Percentiles rank a stretch among this genome's conserved stretches.
These are phyloP conservation scores for Sambucus nigra DNA, from an alignment of 129 eudicot genomes.

Conservation along the genomic window DNA sequence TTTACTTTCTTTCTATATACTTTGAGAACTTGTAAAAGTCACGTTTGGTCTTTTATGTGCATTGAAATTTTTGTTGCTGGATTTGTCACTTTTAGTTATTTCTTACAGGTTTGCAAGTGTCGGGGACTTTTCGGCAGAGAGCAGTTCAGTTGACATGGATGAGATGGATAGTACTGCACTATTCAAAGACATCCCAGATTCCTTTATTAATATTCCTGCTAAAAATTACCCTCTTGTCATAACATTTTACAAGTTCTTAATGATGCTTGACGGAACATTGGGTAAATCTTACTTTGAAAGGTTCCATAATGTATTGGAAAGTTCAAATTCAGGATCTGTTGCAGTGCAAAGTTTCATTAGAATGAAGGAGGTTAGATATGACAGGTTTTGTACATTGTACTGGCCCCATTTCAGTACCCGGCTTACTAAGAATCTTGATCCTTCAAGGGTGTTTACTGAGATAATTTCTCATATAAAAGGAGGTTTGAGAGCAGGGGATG, in stretches of 20 bases:
- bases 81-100: conserved; percentile 1
- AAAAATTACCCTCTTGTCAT: conserved; percentile 59
- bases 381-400: conserved; percentile 38
- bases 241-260: conserved; percentile 56
- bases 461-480: conserved; percentile 81
- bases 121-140: conserved; percentile 19
- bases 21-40: neutral
- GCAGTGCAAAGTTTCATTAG: conserved; percentile 36
- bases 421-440: conserved; percentile 42
- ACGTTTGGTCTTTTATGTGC: neutral
- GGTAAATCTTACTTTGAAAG: conserved; percentile 56
- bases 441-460: conserved; percentile 66
- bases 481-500: conserved; percentile 28
- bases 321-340: conserved; percentile 24
- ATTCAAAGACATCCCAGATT: conserved; percentile 42
- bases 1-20: neutral
- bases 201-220: conserved; percentile 36
- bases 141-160: conserved; percentile 19
- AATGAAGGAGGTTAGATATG: conserved; percentile 46
- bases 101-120: conserved; percentile 26
- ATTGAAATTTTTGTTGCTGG: neutral
- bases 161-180: conserved; percentile 34
- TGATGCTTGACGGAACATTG: conserved; percentile 84
- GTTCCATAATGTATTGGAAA: conserved; percentile 20
- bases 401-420: conserved; percentile 59